These are phyloP conservation scores for Aspergillus uvarum DNA, from an alignment of 2,329 filamentous ascomycete genomes.

Conservation along the genomic window DNA sequence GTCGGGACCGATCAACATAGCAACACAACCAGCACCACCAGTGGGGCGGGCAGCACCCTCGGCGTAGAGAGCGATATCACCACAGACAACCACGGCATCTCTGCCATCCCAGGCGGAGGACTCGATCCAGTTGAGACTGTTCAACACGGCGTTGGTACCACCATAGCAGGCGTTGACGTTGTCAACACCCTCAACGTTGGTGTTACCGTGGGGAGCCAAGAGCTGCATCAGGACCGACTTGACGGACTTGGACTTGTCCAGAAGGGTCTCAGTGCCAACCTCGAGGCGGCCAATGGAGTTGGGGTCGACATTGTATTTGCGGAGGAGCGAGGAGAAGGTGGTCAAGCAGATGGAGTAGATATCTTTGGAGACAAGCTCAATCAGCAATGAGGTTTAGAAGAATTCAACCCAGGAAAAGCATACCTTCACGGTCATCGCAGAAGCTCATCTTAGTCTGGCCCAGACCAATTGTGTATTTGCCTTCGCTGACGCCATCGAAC, in stretches of 20 bases:
- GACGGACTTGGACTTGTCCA: slow-evolving; percentile 90
- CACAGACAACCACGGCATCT: slow-evolving; percentile 75
- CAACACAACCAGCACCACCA: slow-evolving; percentile 75
- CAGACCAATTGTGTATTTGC: slow-evolving; percentile 89
- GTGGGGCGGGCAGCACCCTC: slow-evolving; percentile 80
- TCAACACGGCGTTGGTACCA: slow-evolving; percentile 81
- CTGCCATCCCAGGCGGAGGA: slow-evolving; percentile 84
- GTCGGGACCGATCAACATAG: slow-evolving; percentile 75
- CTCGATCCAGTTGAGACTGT: slow-evolving; percentile 81
- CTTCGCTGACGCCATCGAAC: slow-evolving; percentile 77
- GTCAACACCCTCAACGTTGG: slow-evolving; percentile 80
- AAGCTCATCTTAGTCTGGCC: slow-evolving; percentile 92
- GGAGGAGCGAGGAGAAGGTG: slow-evolving; percentile 71
- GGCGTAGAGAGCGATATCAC: slow-evolving; percentile 82
- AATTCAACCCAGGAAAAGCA: slow-evolving; percentile 24
- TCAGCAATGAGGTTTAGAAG: slow-evolving; percentile 4
- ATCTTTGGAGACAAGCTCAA: slow-evolving; percentile 55
- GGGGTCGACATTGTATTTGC: slow-evolving; percentile 79
- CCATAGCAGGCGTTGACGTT: slow-evolving; percentile 85
- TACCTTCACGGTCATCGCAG: slow-evolving; percentile 85
- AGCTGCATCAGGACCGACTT: slow-evolving; percentile 87
- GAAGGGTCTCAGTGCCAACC: slow-evolving; percentile 80
- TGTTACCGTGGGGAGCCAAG: slow-evolving; percentile 70
- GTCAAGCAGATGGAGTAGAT: slow-evolving; percentile 86
- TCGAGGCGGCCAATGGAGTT: slow-evolving; percentile 77